These are phyloP conservation scores for Graphilbum fragrans DNA, from an alignment of 2,329 filamentous ascomycete genomes.

Conservation along the genomic window DNA sequence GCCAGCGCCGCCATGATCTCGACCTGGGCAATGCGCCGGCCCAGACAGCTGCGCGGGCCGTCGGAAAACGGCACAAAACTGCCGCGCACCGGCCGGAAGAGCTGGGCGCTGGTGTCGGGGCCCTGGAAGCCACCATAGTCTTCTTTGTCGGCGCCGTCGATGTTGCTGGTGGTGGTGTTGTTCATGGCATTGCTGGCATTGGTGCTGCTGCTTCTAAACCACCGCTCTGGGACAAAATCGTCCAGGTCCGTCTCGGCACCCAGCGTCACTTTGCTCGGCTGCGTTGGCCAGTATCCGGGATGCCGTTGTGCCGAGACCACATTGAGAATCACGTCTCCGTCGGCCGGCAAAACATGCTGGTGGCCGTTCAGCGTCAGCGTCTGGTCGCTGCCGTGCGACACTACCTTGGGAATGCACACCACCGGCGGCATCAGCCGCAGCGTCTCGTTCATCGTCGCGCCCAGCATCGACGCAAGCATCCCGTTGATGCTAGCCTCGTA, in stretches of 20 bases:
- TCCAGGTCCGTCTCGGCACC: conserved; percentile 42
- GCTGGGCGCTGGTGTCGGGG: conserved; percentile 46
- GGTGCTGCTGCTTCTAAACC: conserved; percentile 36
- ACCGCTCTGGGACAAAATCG: conserved; percentile 61
- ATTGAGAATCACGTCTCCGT: conserved; percentile 41
- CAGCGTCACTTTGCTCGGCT: conserved; percentile 27
- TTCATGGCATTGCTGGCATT: conserved; percentile 10
- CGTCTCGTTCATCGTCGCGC: conserved; percentile 67
- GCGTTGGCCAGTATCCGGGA: conserved; percentile 58
- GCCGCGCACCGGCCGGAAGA: conserved; percentile 48
- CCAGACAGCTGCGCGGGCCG: conserved; percentile 44
- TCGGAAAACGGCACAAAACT: conserved; percentile 47
- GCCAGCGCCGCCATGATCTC: conserved; percentile 44
- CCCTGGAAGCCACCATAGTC: conserved; percentile 47
- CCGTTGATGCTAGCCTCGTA: conserved; percentile 56
- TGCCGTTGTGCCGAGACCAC: conserved; percentile 50
- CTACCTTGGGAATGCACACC: conserved; percentile 58
- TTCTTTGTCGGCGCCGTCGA: conserved; percentile 30
- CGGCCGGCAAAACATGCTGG: conserved; percentile 44
- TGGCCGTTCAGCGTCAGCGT: conserved; percentile 43
- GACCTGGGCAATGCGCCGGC: conserved; percentile 45
- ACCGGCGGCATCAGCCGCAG: conserved; percentile 63
- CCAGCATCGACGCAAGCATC: conserved; percentile 57
- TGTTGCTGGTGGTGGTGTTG: conserved; percentile 12
- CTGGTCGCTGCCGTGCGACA: conserved; percentile 36